These are phyloP conservation scores for Laburnicola sp. DNA, from an alignment of 2,329 filamentous ascomycete species.

Conservation along the genomic window DNA sequence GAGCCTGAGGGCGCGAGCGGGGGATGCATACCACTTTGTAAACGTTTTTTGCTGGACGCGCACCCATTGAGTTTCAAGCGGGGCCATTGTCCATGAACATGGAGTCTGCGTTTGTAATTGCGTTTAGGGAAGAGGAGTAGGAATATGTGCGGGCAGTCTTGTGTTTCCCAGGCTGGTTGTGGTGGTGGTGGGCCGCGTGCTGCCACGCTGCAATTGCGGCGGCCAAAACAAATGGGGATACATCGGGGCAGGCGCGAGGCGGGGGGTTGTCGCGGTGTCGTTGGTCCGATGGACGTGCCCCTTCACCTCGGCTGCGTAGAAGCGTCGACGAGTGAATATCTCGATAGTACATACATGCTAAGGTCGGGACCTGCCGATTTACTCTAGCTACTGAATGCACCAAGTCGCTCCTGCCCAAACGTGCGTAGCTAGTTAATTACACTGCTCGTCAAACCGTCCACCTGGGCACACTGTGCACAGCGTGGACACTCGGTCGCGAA, in stretches of 20 bases:
- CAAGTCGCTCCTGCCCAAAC: no score
- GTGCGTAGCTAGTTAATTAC: no score
- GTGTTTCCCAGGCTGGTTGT: no score
- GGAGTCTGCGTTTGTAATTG: conserved; percentile 16
- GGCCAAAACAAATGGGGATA: conserved; percentile 34
- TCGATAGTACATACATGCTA: no score
- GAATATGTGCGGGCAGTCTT: conserved; percentile 19
- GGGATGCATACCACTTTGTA: conserved; percentile 78
- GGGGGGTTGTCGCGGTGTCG: conserved; percentile 29
- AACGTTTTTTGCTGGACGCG: conserved; percentile 98
- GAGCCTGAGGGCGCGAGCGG: conserved; percentile 10
- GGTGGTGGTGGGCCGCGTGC: no score
- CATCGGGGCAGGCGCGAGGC: conserved; percentile 18
- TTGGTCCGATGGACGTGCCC: conserved; percentile 18
- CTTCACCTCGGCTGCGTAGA: no score
- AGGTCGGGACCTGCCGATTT: no score
- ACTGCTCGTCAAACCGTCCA: no score
- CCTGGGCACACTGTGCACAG: no score
- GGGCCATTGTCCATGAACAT: conserved; percentile 46
- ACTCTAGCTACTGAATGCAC: no score
- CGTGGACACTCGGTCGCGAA: no score
- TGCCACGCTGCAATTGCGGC: conserved; percentile 23
- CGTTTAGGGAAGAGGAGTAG: conserved; percentile 19
- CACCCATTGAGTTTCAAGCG: conserved; percentile 66
- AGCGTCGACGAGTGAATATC: no score